Percentiles rank a stretch among this genome's conserved stretches.
Evolutionary conservation across 768 basidiomycete genomes (phyloP).

Genomic region (Myochromella boudieri): DNA sequence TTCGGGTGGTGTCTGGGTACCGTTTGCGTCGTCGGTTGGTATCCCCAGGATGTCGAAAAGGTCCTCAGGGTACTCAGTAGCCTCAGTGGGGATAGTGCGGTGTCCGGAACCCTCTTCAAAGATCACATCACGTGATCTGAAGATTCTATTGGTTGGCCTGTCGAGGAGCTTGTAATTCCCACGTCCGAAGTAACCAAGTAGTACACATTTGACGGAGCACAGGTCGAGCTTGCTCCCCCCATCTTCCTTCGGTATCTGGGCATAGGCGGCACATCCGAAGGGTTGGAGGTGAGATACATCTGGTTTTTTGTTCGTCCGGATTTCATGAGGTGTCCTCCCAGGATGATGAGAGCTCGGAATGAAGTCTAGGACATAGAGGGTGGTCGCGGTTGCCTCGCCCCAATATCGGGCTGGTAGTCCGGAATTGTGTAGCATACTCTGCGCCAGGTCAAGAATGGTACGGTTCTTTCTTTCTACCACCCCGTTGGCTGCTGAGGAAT

Average conservation of each 20-base stretch:
- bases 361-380: not conserved
- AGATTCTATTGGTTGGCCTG: not conserved
- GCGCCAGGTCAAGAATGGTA: not conserved
- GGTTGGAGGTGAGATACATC: slow-evolving; percentile 26
- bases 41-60: no score
- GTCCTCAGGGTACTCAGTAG: not conserved
- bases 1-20: not conserved
- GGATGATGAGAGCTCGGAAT: slow-evolving; percentile 11
- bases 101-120: slow-evolving; percentile 1
- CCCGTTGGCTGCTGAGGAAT: not conserved
- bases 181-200: slow-evolving; percentile 23
- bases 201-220: slow-evolving; percentile 15
- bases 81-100: not conserved
- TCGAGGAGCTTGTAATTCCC: slow-evolving; percentile 22
- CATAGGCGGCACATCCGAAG: slow-evolving; percentile 13
- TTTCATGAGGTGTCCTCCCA: slow-evolving; percentile 9
- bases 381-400: slow-evolving; percentile 13
- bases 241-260: not conserved
- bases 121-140: slow-evolving; percentile 1
- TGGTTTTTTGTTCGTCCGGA: slow-evolving; percentile 17
- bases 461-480: not conserved
- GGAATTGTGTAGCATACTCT: slow-evolving; percentile 15
- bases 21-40: not conserved
- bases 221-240: slow-evolving; percentile 1
- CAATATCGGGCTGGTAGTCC: slow-evolving; percentile 15